phyloP scores from a whole-genome alignment of 257 asterid species.

The Gentiana macrophylla region DNA sequence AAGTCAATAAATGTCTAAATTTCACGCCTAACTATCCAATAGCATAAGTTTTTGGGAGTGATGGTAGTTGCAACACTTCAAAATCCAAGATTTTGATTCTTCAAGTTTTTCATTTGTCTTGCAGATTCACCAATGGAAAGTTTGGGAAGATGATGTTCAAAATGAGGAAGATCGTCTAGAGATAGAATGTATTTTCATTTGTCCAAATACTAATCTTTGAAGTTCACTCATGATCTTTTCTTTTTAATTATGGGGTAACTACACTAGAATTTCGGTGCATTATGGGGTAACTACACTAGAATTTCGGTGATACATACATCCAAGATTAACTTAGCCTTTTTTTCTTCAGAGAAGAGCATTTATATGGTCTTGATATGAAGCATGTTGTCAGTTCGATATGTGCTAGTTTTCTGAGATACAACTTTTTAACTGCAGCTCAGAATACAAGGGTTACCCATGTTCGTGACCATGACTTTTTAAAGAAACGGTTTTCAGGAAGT shows the following conservation, averaged over 20 bases:
- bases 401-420: neutral
- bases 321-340: neutral
- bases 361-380: too few relatives aligned
- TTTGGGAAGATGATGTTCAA: slow-evolving; percentile 29
- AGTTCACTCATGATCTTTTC: neutral
- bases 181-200: slow-evolving; percentile 10
- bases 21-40: too few relatives aligned
- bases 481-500: slow-evolving; percentile 30
- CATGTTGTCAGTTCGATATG: too few relatives aligned
- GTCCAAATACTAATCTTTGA: neutral
- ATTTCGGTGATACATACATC: slow-evolving; percentile 6
- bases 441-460: slow-evolving; percentile 25
- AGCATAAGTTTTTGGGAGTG: too few relatives aligned
- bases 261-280: neutral
- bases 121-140: slow-evolving; percentile 31
- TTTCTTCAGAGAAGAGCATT: too few relatives aligned
- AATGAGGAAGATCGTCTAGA: slow-evolving; percentile 13
- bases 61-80: too few relatives aligned
- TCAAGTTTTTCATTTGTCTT: neutral
- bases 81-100: too few relatives aligned
- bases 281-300: neutral
- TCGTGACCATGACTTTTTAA: slow-evolving; percentile 43
- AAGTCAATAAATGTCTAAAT: too few relatives aligned
- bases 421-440: slow-evolving; percentile 17
- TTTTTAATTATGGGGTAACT: neutral